phyloP scores from a whole-genome alignment of 345 rosid genomes.

The Draba incana region DNA sequence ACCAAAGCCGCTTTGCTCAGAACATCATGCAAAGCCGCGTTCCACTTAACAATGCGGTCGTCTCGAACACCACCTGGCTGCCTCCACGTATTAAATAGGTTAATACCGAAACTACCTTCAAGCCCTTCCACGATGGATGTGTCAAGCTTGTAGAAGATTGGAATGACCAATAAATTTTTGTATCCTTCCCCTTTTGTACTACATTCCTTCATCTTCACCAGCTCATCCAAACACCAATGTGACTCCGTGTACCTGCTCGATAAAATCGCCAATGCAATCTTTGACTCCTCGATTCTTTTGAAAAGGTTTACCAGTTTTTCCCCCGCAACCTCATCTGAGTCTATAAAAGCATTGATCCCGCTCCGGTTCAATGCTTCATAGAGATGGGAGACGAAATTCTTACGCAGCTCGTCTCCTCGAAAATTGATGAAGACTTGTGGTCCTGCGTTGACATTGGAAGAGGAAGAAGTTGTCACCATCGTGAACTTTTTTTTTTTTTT shows the following conservation, averaged over 20 bases:
- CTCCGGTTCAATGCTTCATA: no score
- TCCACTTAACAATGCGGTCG: slow-evolving; percentile 20
- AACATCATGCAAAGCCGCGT: neutral
- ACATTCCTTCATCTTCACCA: slow-evolving; percentile 22
- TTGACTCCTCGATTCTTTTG: slow-evolving; percentile 4
- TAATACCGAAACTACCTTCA: neutral
- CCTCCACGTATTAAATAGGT: neutral
- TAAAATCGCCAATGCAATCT: slow-evolving; percentile 17
- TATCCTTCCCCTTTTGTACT: neutral
- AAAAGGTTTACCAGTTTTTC: neutral
- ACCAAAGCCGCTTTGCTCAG: neutral
- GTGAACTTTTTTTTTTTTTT: no score
- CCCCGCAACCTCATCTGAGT: neutral
- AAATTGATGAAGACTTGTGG: slow-evolving; percentile 41
- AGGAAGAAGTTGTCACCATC: no score
- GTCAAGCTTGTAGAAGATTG: slow-evolving; percentile 21
- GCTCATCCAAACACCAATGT: slow-evolving; percentile 19
- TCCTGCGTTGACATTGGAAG: no score
- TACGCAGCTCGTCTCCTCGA: slow-evolving; percentile 30
- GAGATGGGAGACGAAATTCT: slow-evolving; percentile 13
- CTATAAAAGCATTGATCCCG: slow-evolving; percentile 25
- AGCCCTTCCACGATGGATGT: neutral
- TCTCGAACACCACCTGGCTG: neutral
- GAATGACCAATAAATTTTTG: slow-evolving; percentile 20
- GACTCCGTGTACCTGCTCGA: slow-evolving; percentile 26